Conservation (phyloP, 2,329 filamentous ascomycete genomes). For the Rhinocladiella mackenziei region DNA sequence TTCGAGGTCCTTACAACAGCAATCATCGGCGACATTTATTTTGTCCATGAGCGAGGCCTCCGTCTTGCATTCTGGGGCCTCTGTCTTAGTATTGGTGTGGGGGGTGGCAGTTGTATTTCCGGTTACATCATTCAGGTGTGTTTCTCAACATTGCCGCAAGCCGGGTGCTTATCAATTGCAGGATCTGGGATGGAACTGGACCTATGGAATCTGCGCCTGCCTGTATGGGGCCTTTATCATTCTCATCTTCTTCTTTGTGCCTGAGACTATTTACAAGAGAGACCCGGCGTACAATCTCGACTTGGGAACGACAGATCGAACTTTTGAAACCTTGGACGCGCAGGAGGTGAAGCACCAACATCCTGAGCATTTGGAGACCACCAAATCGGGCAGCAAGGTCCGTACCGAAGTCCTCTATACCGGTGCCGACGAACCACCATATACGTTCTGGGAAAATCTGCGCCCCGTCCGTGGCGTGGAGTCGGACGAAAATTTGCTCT, state of each 20-base stretch:
- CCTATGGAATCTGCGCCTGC: constrained; percentile 18
- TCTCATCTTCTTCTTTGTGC: constrained; percentile 19
- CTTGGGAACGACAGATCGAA: constrained; percentile 24
- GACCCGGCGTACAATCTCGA: constrained; percentile 27
- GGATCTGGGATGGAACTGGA: constrained; percentile 29
- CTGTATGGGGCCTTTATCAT: constrained; percentile 17
- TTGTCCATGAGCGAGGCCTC: constrained; percentile 43
- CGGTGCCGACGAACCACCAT: constrained; percentile 19
- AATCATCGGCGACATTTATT: constrained; percentile 46
- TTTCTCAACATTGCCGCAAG: not conserved
- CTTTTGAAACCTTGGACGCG: constrained; percentile 15
- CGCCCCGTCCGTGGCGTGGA: constrained; percentile 18
- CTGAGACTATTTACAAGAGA: constrained; percentile 23
- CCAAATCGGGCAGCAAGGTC: constrained; percentile 10
- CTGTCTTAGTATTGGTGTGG: constrained; percentile 40
- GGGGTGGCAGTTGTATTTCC: constrained; percentile 38
- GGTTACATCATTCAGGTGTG: constrained; percentile 40
- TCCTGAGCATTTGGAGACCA: constrained; percentile 16
- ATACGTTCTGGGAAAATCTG: constrained; percentile 21
- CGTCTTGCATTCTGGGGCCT: constrained; percentile 40
- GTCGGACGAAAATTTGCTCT: constrained; percentile 23
- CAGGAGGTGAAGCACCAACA: constrained; percentile 13
- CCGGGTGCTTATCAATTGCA: not conserved
- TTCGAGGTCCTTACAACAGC: constrained; percentile 25
- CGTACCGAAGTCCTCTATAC: constrained; percentile 16